A percentile compares a stretch with the other conserved stretches of the same genome.
These are phyloP conservation scores for Phoma sp. DNA, from an alignment of 2,329 filamentous ascomycete species.

Conservation along the genomic window DNA sequence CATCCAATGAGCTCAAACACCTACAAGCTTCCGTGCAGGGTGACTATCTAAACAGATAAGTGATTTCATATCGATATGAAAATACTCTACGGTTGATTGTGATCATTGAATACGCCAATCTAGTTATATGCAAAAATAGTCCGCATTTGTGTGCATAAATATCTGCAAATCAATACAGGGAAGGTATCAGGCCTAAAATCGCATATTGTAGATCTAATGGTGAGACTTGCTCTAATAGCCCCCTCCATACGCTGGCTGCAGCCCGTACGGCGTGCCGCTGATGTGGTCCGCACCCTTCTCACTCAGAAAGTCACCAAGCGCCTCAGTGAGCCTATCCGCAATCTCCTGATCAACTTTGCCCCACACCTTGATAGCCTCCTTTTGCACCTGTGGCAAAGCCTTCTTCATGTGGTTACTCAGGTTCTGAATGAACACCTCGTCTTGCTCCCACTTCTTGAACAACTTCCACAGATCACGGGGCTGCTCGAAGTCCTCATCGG, in stretches of 20 bases:
- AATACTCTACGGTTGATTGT: no score
- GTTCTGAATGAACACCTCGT: conserved; percentile 38
- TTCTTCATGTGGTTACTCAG: conserved; percentile 24
- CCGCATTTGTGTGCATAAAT: no score
- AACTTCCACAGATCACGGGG: conserved; percentile 55
- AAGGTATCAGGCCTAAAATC: no score
- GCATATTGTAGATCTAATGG: no score
- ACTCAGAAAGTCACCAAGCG: conserved; percentile 13
- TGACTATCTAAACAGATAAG: no score
- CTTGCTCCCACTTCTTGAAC: conserved; percentile 35
- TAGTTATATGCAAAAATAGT: no score
- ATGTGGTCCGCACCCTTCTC: conserved; percentile 19
- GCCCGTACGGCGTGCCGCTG: conserved; percentile 12
- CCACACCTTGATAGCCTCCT: conserved; percentile 28
- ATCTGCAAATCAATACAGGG: no score
- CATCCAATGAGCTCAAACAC: no score
- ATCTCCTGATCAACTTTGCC: conserved; percentile 24
- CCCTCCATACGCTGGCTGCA: conserved; percentile 7
- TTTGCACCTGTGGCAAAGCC: conserved; percentile 28
- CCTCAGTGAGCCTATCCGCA: conserved; percentile 19
- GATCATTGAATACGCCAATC: no score
- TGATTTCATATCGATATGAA: no score
- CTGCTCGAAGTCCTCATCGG: conserved; percentile 59
- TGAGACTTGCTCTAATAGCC: no score
- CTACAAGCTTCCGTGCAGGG: no score